Conservation (phyloP, 116 monocot species). For the Zostera marina region DNA sequence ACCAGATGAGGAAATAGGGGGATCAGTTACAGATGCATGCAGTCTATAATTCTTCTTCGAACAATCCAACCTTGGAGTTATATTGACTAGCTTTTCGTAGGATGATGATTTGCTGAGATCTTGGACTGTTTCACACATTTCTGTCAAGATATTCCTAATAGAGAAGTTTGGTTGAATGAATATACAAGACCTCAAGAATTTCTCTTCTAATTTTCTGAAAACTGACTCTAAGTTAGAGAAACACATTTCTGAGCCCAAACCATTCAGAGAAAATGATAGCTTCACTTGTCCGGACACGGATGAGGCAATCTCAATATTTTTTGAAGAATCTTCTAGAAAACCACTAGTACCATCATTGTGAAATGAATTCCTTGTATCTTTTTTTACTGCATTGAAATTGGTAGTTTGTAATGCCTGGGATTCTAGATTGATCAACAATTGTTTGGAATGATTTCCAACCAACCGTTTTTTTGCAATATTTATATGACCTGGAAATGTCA, state of each 20-base stretch:
- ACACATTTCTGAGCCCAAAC: constrained; percentile 14
- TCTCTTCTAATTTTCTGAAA: constrained; percentile 53
- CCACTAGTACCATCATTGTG: constrained; percentile 1
- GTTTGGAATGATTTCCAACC: background rate
- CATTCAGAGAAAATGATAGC: constrained; percentile 23
- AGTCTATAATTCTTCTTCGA: constrained; percentile 8
- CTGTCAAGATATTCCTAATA: constrained; percentile 45
- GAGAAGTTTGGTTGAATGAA: constrained; percentile 43
- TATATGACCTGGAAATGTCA: background rate
- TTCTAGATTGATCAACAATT: background rate
- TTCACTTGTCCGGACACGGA: constrained; percentile 49
- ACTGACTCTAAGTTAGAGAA: constrained; percentile 32
- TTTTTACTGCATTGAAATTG: background rate
- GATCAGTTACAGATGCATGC: background rate
- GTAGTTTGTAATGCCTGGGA: background rate
- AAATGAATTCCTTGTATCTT: background rate
- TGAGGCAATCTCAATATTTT: constrained; percentile 40
- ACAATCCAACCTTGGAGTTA: constrained; percentile 12
- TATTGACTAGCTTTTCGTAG: constrained; percentile 10
- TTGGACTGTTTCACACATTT: constrained; percentile 37
- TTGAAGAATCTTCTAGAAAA: constrained; percentile 6
- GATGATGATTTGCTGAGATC: constrained; percentile 24
- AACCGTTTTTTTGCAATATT: background rate
- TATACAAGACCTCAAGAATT: constrained; percentile 45
- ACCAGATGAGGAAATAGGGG: background rate